Evolutionary conservation across 495 filamentous ascomycete genomes (phyloP), one percentile per base, ranked within the genome.

Genomic region (Xylaria sp.): DNA sequence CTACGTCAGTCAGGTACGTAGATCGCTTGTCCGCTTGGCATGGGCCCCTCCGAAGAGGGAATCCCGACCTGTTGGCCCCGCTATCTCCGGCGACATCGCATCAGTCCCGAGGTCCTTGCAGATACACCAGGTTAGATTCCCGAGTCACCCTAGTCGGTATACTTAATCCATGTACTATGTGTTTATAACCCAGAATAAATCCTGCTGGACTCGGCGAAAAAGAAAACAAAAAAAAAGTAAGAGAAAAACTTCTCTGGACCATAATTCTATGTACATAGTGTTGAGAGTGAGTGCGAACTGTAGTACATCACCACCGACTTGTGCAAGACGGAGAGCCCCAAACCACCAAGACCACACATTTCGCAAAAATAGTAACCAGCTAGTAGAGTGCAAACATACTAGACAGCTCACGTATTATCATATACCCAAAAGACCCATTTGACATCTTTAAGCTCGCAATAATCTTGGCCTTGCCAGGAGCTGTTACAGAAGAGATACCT

Each of bases 1-100:
- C 26, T 67, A 67, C 63, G 63, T 67, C 63, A 67, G 33, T 11
- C 63, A 48, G 46, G 62, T 21, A 52, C 62, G 44, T 48, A 55
- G 19, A 8, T 66, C 46, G 44, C 31, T 55, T 21, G 19, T 43
- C 33, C 17, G 41, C 48, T 29, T 67, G 64, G 29, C 59, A 40
- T 19, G 17, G 48, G 26, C 11, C 9, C 11, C 21, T 55, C 63
- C 63, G 11, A 41, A 67, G 17, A 26, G 33, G 63, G 63, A 55
- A 53, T 17, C 17, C 33, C 63, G 44, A 67, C 48, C 12, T 52
- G 3, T 19, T 55, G 15, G 17, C 19, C 35, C 64, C 61, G 41
- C 37, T 64, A 64, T 64, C 61, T 48, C 41, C 61, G 61, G 59
- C 37, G 21, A 35, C 53, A 35, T 58, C 53, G 29, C 43, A 58